phyloP scores from a whole-genome alignment of 768 basidiomycete species.

The Rhizopogon vinicolor region DNA sequence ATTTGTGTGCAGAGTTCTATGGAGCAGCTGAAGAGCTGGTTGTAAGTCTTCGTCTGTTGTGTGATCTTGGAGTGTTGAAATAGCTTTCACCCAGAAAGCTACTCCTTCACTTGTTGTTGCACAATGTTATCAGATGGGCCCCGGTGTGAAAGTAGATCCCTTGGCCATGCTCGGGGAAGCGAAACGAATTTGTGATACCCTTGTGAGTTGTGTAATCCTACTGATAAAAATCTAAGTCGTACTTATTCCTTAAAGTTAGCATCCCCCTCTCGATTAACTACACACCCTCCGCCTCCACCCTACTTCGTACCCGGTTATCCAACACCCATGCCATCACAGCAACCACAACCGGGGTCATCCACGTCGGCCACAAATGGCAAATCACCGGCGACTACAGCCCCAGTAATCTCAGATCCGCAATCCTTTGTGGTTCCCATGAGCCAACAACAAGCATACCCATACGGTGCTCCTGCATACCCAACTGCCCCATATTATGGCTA shows the following conservation, averaged over 20 bases:
- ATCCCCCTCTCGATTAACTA: conserved; percentile 67
- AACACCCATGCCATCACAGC: conserved; percentile 14
- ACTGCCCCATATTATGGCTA: conserved; percentile 64
- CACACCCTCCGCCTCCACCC: conserved; percentile 59
- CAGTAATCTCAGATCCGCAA: conserved; percentile 65
- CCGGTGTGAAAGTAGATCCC: conserved; percentile 66
- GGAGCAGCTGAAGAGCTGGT: conserved; percentile 81
- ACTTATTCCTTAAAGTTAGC: conserved; percentile 44
- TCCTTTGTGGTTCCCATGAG: conserved; percentile 71
- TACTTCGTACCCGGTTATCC: conserved; percentile 42
- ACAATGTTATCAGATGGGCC: conserved; percentile 76
- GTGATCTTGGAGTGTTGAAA: conserved; percentile 4
- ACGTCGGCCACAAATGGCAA: conserved; percentile 26
- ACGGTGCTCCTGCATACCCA: conserved; percentile 42
- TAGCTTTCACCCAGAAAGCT: conserved; percentile 35
- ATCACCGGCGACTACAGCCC: conserved; percentile 29
- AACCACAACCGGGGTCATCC: conserved; percentile 33
- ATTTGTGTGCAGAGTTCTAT: conserved; percentile 83
- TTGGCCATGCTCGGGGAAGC: conserved; percentile 71
- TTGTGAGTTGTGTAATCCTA: conserved; percentile 39
- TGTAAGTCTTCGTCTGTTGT: conserved; percentile 39
- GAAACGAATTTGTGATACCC: conserved; percentile 70
- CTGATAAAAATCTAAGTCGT: too few species aligned
- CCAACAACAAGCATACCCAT: conserved; percentile 42
- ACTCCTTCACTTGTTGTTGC: conserved; percentile 70